phyloP scores from a whole-genome alignment of 2,329 filamentous ascomycete species.

The Fusarium haematococcum region DNA sequence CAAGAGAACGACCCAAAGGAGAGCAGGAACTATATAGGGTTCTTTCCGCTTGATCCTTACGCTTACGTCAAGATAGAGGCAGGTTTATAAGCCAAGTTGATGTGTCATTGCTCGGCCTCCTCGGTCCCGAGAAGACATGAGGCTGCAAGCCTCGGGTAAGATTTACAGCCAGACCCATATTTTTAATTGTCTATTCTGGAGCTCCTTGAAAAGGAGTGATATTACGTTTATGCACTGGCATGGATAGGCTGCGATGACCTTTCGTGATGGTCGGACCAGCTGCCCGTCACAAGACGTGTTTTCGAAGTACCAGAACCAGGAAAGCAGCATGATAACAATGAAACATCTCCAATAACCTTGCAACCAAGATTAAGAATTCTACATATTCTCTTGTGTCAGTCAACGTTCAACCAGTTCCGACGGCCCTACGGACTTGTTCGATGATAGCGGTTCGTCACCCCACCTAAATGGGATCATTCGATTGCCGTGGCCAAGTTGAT shows the following conservation, averaged over 20 bases:
- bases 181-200: background rate
- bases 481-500: background rate
- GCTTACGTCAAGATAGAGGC: background rate
- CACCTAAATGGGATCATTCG: background rate
- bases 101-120: background rate
- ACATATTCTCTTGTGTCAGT: background rate
- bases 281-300: background rate
- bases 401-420: background rate
- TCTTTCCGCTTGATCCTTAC: rapidly evolving
- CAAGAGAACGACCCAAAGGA: too few species aligned
- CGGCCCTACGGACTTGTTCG: background rate
- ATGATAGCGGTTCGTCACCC: background rate
- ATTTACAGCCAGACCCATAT: background rate
- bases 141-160: background rate
- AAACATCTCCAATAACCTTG: background rate
- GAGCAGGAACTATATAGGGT: background rate
- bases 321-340: background rate
- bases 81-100: background rate
- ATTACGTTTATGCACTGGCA: background rate
- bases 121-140: background rate
- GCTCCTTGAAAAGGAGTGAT: background rate
- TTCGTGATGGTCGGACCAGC: background rate
- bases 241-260: background rate
- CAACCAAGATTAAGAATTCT: background rate
- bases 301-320: background rate